phyloP scores from a whole-genome alignment of 164 flowering plant genomes.

The Chloranthus sessilifolius region DNA sequence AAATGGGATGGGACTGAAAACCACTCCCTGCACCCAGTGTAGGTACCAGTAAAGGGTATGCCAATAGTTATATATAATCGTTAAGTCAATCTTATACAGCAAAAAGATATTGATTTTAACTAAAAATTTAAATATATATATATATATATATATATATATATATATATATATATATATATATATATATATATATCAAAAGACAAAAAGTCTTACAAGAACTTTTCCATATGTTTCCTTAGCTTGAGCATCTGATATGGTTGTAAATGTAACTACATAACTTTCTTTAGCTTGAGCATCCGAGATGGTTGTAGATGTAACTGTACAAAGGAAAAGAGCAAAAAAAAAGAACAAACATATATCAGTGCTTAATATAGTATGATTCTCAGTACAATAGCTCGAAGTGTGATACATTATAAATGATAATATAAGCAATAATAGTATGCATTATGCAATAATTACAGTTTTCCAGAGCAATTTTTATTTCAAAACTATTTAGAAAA shows the following conservation, averaged over 20 bases:
- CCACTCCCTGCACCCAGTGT: slow-evolving; percentile 45
- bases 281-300: slow-evolving; percentile 67
- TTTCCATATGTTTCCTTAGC: slow-evolving; percentile 77
- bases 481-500: too few relatives aligned
- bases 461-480: too few relatives aligned
- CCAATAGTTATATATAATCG: background rate
- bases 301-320: slow-evolving; percentile 60
- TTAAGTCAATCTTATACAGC: background rate
- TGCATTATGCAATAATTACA: too few relatives aligned
- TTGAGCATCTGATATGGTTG: slow-evolving; percentile 49
- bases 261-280: slow-evolving; percentile 54
- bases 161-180: background rate
- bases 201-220: slow-evolving; percentile 41
- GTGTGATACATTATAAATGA: too few relatives aligned
- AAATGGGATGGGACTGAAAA: slow-evolving; percentile 79
- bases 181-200: background rate
- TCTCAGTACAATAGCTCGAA: too few relatives aligned
- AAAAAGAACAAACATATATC: background rate
- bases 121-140: too few relatives aligned
- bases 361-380: too few relatives aligned
- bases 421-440: too few relatives aligned
- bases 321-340: background rate
- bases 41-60: background rate
- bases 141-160: background rate
- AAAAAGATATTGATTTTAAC: slow-evolving; percentile 2